phyloP scores from a whole-genome alignment of 2,329 filamentous ascomycete genomes.

The Aureobasidium sp. region DNA sequence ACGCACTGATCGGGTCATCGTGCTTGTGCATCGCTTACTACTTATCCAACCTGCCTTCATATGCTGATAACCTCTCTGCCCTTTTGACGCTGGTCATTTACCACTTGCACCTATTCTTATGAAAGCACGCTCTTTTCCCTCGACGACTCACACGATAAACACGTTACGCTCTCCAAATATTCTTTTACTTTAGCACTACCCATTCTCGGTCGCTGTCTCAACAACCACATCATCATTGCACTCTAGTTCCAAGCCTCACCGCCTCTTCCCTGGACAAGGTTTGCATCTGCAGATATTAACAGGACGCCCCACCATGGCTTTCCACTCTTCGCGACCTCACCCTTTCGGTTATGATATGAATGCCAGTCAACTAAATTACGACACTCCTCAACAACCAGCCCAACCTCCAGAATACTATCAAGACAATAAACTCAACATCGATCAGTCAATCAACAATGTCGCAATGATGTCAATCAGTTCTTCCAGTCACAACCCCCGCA shows the following conservation, averaged over 20 bases:
- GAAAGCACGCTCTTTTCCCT: slow-evolving; percentile 5
- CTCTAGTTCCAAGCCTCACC: background rate
- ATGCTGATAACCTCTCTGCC: slow-evolving; percentile 1
- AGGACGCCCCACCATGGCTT: slow-evolving; percentile 1
- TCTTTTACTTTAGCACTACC: background rate
- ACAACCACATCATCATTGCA: background rate
- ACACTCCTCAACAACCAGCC: slow-evolving; percentile 1
- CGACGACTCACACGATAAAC: background rate
- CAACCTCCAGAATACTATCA: background rate
- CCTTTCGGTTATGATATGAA: slow-evolving; percentile 6
- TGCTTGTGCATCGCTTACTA: background rate
- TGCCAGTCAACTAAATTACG: background rate
- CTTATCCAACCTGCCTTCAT: slow-evolving; percentile 6
- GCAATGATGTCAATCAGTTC: slow-evolving; percentile 18
- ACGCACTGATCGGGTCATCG: background rate
- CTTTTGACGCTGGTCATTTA: slow-evolving; percentile 3
- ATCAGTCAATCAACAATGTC: slow-evolving; percentile 16
- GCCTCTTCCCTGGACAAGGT: slow-evolving; percentile 1
- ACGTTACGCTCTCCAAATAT: background rate
- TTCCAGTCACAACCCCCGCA: slow-evolving; percentile 19
- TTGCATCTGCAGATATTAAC: slow-evolving; percentile 3
- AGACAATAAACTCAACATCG: background rate
- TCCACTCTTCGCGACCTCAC: background rate
- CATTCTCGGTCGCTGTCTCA: background rate
- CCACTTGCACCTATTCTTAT: background rate